A percentile compares a stretch with the other conserved stretches of the same genome.
Conservation (phyloP, 2,329 filamentous ascomycete genomes). For the Triangularia setosa region DNA sequence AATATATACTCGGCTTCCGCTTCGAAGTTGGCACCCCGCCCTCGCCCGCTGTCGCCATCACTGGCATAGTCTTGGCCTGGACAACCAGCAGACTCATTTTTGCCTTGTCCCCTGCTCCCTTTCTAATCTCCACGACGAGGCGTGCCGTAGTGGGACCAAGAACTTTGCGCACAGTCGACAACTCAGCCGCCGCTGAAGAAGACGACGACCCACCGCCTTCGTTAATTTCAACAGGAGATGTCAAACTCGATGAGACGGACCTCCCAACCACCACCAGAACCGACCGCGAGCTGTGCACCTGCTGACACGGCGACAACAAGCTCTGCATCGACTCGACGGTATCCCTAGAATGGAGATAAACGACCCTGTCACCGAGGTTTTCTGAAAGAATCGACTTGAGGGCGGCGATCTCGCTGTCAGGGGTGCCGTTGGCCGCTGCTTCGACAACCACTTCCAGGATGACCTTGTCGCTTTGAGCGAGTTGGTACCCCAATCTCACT, state of each 20-base stretch:
- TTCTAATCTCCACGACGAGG: conserved; percentile 8
- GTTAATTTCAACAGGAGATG: not conserved
- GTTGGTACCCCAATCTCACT: conserved; percentile 74
- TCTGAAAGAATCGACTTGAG: conserved; percentile 41
- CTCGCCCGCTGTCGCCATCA: not conserved
- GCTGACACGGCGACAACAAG: conserved; percentile 61
- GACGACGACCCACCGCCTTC: not conserved
- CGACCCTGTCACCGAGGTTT: conserved; percentile 42
- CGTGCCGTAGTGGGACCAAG: not conserved
- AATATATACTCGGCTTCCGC: conserved; percentile 9
- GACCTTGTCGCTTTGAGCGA: conserved; percentile 72
- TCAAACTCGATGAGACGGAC: not conserved
- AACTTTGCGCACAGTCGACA: not conserved
- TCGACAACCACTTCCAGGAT: conserved; percentile 31
- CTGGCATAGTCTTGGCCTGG: conserved; percentile 43
- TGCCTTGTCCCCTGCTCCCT: conserved; percentile 31
- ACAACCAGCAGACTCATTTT: conserved; percentile 65
- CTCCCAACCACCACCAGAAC: conserved; percentile 6
- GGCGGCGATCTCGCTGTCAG: not conserved
- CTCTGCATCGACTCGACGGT: conserved; percentile 37
- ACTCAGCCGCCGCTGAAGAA: not conserved
- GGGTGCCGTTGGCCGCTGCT: not conserved
- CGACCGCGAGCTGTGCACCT: not conserved
- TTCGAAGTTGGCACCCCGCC: not conserved
- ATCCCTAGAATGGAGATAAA: conserved; percentile 48